Percentiles rank a stretch among this genome's conserved stretches.
Conservation (phyloP, 257 asterid genomes). For the Solanum peruvianum region DNA sequence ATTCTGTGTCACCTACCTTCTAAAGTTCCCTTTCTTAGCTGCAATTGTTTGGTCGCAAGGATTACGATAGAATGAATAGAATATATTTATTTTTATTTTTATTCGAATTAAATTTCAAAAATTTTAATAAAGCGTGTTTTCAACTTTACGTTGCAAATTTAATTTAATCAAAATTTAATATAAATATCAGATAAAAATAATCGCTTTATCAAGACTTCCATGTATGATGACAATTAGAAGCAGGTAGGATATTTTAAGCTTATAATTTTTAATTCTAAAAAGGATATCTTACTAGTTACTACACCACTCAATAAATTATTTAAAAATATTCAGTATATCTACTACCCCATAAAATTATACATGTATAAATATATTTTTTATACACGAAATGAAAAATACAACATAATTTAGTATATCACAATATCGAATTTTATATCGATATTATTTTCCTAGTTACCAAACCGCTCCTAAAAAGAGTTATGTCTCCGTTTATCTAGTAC, state of each 20-base stretch:
- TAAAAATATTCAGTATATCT: no score
- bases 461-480: not conserved
- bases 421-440: not conserved
- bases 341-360: not conserved
- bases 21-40: not conserved
- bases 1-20: not conserved
- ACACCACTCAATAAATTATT: not conserved
- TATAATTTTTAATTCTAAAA: not conserved
- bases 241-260: not conserved
- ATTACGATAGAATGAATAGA: not conserved
- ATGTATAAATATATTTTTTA: no score
- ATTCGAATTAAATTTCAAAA: no score
- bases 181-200: not conserved
- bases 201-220: not conserved
- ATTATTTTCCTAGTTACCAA: not conserved
- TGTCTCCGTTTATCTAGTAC: no score
- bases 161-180: not conserved
- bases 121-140: rapidly evolving
- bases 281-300: not conserved
- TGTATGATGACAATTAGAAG: not conserved
- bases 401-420: not conserved
- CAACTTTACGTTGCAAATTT: rapidly evolving
- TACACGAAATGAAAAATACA: not conserved
- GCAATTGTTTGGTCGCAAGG: not conserved
- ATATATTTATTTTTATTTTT: no score